Evolutionary conservation across 2,329 filamentous ascomycete species (phyloP), one percentile per base, ranked within the genome.

Genomic region (Aspergillus fumigatiaffinis): DNA sequence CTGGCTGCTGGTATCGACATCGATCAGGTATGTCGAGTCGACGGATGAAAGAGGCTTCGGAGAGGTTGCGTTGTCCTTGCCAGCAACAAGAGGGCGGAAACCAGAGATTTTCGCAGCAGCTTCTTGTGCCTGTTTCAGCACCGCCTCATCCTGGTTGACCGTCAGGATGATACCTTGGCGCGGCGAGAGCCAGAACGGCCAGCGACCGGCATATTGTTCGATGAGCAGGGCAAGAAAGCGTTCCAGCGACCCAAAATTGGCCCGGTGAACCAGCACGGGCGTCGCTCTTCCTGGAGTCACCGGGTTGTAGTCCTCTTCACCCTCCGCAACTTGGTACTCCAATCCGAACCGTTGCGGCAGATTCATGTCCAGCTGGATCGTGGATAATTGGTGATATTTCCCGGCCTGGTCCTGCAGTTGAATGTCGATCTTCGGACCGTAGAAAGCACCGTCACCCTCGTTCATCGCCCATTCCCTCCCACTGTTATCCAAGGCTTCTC

Each of bases 351-450:
- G 85, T 69, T 90, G 89, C 1, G 91, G 91, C 1, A 96, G 80
- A 73, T 96, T 92, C 71, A 96, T 95, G 71, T 96, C 91, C 28
- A 96, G 83, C 77, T 96, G 91, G 52, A 96, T 88, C 0, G 91
- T 95, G 3, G 91, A 92, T 2, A 92, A 90, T 71, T 96, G 91
- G 69, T 95, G 91, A 67, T 92, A 89, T 69, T 93, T 95, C 7
- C 90, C 90, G 67, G 90, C 84, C 1, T 88, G 87, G 69, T 95
- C 91, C 59, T 83, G 85, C 49, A 96, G 75, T 42, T 95, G 85
- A 48, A 96, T 89, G 68, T 96, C 91, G 62, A 96, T 96, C 76
- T 96, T 96, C 32, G 92, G 91, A 0, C 92, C 91, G 68, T 96
- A 96, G 69, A 96, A 96, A 3, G 91, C 91, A 14, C 92, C 91